These are phyloP conservation scores for Haplosporangium gracile DNA, from an alignment of 192 early-diverging fungal genomes.

Conservation along the genomic window DNA sequence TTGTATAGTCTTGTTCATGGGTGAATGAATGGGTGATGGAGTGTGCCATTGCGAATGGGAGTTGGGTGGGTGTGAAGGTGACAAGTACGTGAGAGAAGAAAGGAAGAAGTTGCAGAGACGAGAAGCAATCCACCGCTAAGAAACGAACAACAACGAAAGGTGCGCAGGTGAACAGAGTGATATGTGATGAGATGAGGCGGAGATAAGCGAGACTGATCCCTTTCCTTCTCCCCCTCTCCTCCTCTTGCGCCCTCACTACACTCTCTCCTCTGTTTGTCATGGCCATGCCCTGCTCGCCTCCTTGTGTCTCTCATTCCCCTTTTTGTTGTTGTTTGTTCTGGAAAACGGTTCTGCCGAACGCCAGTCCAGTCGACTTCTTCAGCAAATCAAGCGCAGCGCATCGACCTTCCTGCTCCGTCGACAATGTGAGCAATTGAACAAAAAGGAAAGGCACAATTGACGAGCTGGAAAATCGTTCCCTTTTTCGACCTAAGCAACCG, in stretches of 20 bases:
- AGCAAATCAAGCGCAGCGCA: slow-evolving; percentile 4
- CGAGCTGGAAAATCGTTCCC: not conserved
- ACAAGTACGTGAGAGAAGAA: not conserved
- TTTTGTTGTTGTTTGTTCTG: not conserved
- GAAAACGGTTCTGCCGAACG: slow-evolving; percentile 7
- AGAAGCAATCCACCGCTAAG: not conserved
- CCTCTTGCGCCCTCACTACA: not conserved
- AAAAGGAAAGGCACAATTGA: not conserved
- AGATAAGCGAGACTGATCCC: not conserved
- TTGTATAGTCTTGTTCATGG: not conserved
- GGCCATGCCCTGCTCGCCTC: not conserved
- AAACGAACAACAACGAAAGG: not conserved
- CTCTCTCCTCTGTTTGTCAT: not conserved
- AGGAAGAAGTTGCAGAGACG: not conserved
- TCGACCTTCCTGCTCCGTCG: not conserved
- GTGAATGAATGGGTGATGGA: not conserved
- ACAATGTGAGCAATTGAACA: not conserved
- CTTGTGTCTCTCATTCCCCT: not conserved
- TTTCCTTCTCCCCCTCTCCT: not conserved
- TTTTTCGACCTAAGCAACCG: not conserved
- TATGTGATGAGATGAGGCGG: not conserved
- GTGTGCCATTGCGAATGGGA: not conserved
- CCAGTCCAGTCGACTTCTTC: not conserved
- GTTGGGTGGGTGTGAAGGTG: not conserved
- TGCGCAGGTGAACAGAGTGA: not conserved